Base-by-base conservation (phyloP, 257 asterid genomes). In the Solanum virginianum region DNA sequence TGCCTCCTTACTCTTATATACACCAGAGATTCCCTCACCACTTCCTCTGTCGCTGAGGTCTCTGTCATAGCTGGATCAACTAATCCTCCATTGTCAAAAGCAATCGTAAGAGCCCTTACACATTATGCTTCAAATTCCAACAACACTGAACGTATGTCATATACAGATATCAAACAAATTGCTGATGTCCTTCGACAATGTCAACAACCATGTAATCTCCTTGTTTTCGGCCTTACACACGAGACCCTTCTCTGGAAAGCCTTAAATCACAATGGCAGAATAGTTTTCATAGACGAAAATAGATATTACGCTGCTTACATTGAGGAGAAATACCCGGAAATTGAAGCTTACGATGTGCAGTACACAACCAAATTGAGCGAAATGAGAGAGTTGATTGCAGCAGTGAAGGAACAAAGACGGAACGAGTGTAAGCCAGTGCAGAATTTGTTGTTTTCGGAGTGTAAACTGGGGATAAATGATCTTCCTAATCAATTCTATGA, bases 341-440 rank as follows among this genome's bases (percentile, higher is more conserved):
- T 92, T 18, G 95, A 92, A 65, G 90, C 91, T 24, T 91, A 92
- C 66, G 95, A 92, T 16, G 94, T 92, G 29, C 93, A 92, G 53
- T 92, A 91, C 85, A 85, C 93, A 2, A 92, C 94, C 1, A 92
- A 89, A 60, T 43, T 92, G 20, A 85, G 88, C 6, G 94, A 92
- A 56, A 89, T 86, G 47, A 84, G 87, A 66, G 96, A 93, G 83
- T 62, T 94, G 68, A 84, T 95, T 1, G 90, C 87, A 6, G 87
- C 90, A 4, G 92, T 80, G 85, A 92, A 88, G 88, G 93, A 84
- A 77, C 96, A 92, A 87, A 89, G 75, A 8, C 26, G 47, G 12
- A 93, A 92, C 36, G 99, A 94, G 84, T 95, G 99, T 89, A 90
- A 93, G 56, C 98, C 99, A 2, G 99, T 95, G 53, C 99, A 95